A percentile compares a stretch with the other conserved stretches of the same genome.
phyloP scores from a whole-genome alignment of 805 yeast species.

The Saccharomycopsis schoenii region DNA sequence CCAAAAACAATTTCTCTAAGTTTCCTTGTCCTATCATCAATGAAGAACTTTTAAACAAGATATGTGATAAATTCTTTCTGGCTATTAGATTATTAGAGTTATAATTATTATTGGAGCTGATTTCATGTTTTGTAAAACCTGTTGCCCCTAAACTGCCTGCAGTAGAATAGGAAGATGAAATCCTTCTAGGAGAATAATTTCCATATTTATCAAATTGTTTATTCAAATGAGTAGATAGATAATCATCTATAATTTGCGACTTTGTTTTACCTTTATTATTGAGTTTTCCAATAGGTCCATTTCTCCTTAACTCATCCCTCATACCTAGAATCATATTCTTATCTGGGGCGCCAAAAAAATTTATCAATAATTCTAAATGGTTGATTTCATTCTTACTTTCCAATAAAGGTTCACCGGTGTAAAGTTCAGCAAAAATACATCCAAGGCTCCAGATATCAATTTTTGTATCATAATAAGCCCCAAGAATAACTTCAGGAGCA shows the following conservation, averaged over 20 bases:
- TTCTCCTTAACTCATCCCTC: constrained; percentile 29
- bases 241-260: not conserved
- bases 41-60: not conserved
- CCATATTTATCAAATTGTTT: not conserved
- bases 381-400: constrained; percentile 80
- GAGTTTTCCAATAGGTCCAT: constrained; percentile 28
- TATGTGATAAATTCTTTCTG: not conserved
- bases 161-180: not conserved
- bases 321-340: constrained; percentile 29
- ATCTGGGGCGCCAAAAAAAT: constrained; percentile 78
- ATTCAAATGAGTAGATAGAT: not conserved
- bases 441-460: constrained; percentile 93
- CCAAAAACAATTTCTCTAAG: constrained; percentile 1
- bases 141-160: not conserved
- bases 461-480: constrained; percentile 63
- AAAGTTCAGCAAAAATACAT: constrained; percentile 79
- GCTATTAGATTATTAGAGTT: not conserved
- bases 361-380: constrained; percentile 62
- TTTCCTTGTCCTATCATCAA: not conserved
- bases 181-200: not conserved
- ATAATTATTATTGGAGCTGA: not conserved
- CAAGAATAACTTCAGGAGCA: constrained; percentile 69
- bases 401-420: constrained; percentile 75
- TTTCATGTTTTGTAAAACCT: not conserved
- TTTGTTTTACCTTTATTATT: constrained; percentile 11